Evolutionary conservation across 2,329 filamentous ascomycete genomes (phyloP).

Genomic region (Ophiostoma novo-ulmi): DNA sequence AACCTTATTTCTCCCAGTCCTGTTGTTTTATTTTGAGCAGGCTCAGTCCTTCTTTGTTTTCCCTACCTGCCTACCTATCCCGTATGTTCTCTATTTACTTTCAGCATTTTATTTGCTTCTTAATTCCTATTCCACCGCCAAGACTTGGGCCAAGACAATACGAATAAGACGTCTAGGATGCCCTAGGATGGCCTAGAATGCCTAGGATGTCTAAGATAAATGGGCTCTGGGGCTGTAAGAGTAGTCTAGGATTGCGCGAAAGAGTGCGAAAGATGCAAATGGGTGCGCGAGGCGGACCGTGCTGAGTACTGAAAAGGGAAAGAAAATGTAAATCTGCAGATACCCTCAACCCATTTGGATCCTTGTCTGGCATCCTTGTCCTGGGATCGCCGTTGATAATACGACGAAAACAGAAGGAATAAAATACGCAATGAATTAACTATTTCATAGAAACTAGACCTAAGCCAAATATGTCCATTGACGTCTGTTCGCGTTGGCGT

Average conservation of each 20-base stretch:
- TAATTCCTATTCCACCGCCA: background rate
- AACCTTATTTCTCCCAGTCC: constrained; percentile 1
- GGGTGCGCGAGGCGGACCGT: background rate
- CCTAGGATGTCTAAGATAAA: background rate
- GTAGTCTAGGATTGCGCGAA: background rate
- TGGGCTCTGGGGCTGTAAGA: background rate
- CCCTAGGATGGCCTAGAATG: background rate
- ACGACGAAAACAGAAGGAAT: background rate
- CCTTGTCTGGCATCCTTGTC: background rate
- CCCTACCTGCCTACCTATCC: no score
- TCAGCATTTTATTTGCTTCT: background rate
- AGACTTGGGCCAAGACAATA: constrained; percentile 1
- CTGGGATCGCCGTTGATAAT: background rate
- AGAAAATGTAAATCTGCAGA: constrained; percentile 2
- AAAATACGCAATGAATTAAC: no score
- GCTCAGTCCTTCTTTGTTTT: background rate
- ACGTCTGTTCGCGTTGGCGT: background rate
- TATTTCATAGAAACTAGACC: background rate
- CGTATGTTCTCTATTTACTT: background rate
- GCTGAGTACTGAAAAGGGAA: background rate
- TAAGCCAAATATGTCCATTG: background rate
- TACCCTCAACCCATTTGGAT: background rate
- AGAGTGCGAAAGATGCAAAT: background rate
- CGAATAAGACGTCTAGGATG: background rate
- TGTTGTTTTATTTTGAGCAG: background rate